Conservation (phyloP, 1,284 basidiomycete genomes). For the Rhodotorula sp. region DNA sequence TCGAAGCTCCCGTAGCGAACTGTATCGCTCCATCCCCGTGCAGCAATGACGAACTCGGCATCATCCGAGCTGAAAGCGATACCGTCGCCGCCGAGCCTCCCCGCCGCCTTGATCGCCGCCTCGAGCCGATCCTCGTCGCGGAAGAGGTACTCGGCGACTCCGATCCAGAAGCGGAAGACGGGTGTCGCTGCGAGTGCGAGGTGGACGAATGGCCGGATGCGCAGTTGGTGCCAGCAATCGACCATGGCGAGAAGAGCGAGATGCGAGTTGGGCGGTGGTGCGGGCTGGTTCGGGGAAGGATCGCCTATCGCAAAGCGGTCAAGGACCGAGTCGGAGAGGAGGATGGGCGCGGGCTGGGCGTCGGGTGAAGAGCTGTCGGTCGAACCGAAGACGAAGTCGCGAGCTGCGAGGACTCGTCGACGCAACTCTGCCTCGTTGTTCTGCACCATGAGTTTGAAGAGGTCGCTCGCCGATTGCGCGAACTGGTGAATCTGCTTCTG, state of each 20-base stretch:
- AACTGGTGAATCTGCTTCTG: constrained; percentile 85
- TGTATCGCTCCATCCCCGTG: constrained; percentile 94
- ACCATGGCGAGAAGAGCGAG: constrained; percentile 97
- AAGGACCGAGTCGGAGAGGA: constrained; percentile 80
- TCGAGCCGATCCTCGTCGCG: constrained; percentile 63
- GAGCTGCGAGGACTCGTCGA: constrained; percentile 70
- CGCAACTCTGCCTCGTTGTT: constrained; percentile 66
- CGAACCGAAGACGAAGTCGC: constrained; percentile 68
- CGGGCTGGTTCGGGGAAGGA: constrained; percentile 38
- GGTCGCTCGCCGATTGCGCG: constrained; percentile 75
- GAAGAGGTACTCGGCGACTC: constrained; percentile 95
- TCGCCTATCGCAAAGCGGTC: constrained; percentile 82
- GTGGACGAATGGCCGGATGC: constrained; percentile 86
- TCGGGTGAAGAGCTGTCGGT: constrained; percentile 4
- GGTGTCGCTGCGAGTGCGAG: constrained; percentile 93
- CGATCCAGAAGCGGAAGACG: constrained; percentile 94
- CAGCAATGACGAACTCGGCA: constrained; percentile 89
- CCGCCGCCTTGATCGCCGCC: constrained; percentile 69
- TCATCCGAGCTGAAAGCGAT: constrained; percentile 76
- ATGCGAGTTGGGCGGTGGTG: constrained; percentile 73
- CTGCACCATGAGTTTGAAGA: constrained; percentile 96
- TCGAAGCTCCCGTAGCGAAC: constrained; percentile 91
- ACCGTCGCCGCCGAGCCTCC: constrained; percentile 62
- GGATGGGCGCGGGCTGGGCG: constrained; percentile 61
- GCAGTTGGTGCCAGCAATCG: constrained; percentile 89